These are phyloP conservation scores for Nematocida sp. DNA, from an alignment of 371 early-diverging fungal species.

Conservation along the genomic window DNA sequence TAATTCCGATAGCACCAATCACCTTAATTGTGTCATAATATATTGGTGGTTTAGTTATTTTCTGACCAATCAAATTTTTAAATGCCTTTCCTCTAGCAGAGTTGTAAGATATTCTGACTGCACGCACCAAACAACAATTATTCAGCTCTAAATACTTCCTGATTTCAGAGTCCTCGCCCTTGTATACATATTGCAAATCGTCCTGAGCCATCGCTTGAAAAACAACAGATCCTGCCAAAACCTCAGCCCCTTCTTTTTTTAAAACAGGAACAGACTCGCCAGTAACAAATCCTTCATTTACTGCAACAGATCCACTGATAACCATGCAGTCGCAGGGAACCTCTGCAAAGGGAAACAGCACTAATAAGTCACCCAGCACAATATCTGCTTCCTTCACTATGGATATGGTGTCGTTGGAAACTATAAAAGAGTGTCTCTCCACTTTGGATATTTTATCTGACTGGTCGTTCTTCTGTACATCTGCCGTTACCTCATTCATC, in stretches of 20 bases:
- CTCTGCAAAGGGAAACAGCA: slow-evolving; percentile 54
- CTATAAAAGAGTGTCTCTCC: slow-evolving; percentile 33
- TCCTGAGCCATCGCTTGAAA: slow-evolving; percentile 37
- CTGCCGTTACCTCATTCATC: slow-evolving; percentile 47
- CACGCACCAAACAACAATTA: slow-evolving; percentile 75
- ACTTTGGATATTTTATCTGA: slow-evolving; percentile 35
- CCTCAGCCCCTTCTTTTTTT: slow-evolving; percentile 71
- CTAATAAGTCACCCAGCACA: slow-evolving; percentile 65
- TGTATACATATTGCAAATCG: neutral
- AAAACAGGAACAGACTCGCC: slow-evolving; percentile 88
- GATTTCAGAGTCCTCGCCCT: neutral
- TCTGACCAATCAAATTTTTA: slow-evolving; percentile 86
- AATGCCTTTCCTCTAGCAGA: slow-evolving; percentile 89
- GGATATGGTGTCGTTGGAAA: slow-evolving; percentile 53
- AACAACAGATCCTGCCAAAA: slow-evolving; percentile 59
- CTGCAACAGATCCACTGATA: slow-evolving; percentile 88
- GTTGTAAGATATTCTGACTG: slow-evolving; percentile 87
- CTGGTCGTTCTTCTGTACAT: slow-evolving; percentile 48
- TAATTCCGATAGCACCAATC: slow-evolving; percentile 3
- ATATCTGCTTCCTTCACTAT: slow-evolving; percentile 50
- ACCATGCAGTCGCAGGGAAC: slow-evolving; percentile 90
- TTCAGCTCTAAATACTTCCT: slow-evolving; percentile 17
- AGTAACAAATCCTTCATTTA: slow-evolving; percentile 96
- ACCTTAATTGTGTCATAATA: slow-evolving; percentile 81
- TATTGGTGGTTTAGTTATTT: slow-evolving; percentile 84